Base-by-base conservation (phyloP, 1,284 basidiomycete species). In the Malassezia caprae region DNA sequence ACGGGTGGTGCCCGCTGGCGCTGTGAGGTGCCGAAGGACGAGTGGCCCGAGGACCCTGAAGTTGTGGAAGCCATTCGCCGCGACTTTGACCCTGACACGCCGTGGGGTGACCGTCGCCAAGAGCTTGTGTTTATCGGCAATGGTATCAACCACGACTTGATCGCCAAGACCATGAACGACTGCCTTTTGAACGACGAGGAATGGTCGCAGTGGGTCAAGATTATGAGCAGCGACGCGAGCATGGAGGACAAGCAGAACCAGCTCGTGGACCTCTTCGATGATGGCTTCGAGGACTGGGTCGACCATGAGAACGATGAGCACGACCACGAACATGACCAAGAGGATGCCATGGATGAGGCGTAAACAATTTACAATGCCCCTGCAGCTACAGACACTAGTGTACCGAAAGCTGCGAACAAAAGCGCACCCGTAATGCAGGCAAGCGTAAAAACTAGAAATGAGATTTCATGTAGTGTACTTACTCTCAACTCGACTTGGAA, bases 101-200 rank as follows among this genome's bases (percentile, higher is more conserved):
- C 62, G 2, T 78, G 77, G 77, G 77, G 77, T 13, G 78, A 79
- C 61, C 71, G 78, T 30, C 67, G 77, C 6, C 77, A 78, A 53
- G 77, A 78, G 58, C 62, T 77, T 53, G 68, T 69, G 41, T 69
- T 65, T 35, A 78, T 78, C 51, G 75, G 75, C 11, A 73, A 76
- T 44, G 51, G 61, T 17, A 49, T 51, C 3, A 68, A 73, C 23
- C 61, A 75, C 34, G 62, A 70, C 3, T 54, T 66, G 24, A 64
- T 79, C 24, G 68, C 60, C 5, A 60, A 62, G 12, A 74, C 75
- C 10, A 65, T 79, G 30, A 71, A 79, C 58, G 45, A 52, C 1
- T 76, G 70, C 13, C 59, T 78, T 15, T 60, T 79, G 13, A 65
- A 59, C 21, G 77, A 78, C 59, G 59, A 65, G 0, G 78, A 79